These are phyloP conservation scores for Pleurotus tuoliensis DNA, from an alignment of 768 basidiomycete genomes.

Conservation along the genomic window DNA sequence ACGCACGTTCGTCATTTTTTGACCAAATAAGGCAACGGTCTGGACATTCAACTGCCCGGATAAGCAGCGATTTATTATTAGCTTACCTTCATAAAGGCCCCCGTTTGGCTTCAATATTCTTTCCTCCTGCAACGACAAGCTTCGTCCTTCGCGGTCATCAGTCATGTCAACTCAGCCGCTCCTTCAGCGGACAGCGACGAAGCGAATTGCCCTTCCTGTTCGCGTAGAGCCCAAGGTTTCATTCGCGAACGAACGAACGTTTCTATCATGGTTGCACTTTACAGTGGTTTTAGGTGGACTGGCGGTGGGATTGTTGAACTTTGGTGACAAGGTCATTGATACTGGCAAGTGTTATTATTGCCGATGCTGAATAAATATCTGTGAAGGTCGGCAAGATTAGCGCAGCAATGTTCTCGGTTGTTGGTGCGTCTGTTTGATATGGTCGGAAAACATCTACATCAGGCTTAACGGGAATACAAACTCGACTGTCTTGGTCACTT, in stretches of 20 bases:
- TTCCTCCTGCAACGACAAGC: too few relatives aligned
- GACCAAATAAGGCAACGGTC: background rate
- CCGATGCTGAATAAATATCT: background rate
- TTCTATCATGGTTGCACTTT: conserved; percentile 98
- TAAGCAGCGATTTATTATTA: background rate
- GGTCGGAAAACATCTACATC: too few relatives aligned
- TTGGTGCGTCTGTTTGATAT: conserved; percentile 53
- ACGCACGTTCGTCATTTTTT: conserved; percentile 4
- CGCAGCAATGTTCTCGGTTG: conserved; percentile 93
- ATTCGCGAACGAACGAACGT: conserved; percentile 93
- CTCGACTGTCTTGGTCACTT: background rate
- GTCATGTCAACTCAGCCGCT: conserved; percentile 96
- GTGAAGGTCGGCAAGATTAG: conserved; percentile 90
- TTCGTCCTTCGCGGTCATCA: background rate
- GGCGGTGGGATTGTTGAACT: conserved; percentile 93
- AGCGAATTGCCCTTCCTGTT: conserved; percentile 95
- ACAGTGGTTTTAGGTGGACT: conserved; percentile 96
- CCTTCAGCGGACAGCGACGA: conserved; percentile 89
- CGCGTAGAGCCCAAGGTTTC: conserved; percentile 94
- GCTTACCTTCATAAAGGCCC: background rate
- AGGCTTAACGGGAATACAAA: too few relatives aligned
- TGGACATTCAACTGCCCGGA: background rate
- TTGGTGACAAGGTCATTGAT: conserved; percentile 82
- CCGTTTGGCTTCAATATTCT: background rate
- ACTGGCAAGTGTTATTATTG: conserved; percentile 3